These are phyloP conservation scores for Phlegmacium glaucopus DNA, from an alignment of 768 basidiomycete species.

Conservation along the genomic window DNA sequence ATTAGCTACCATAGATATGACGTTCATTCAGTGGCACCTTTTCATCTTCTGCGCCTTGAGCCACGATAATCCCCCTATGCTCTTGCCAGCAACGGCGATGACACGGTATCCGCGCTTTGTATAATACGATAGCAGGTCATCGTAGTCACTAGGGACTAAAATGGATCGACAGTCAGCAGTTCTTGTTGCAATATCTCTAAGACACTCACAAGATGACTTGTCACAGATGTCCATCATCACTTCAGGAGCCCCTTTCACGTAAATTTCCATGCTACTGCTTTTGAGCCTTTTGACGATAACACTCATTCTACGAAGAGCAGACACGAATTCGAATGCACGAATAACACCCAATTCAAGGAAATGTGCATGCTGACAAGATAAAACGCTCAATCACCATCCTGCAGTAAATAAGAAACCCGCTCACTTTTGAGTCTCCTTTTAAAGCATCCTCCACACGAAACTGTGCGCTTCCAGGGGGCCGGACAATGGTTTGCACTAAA, in stretches of 20 bases:
- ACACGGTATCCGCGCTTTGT: conserved; percentile 96
- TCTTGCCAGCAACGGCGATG: conserved; percentile 97
- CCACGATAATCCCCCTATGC: conserved; percentile 91
- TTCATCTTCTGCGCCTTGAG: conserved; percentile 96
- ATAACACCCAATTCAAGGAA: conserved; percentile 97
- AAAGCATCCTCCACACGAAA: conserved; percentile 94
- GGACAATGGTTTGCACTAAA: conserved; percentile 93
- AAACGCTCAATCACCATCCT: neutral
- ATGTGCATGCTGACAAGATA: conserved; percentile 80
- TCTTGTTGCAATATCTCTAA: conserved; percentile 1
- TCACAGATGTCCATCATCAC: conserved; percentile 97
- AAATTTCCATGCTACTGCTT: conserved; percentile 94
- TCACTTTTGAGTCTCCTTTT: conserved; percentile 75
- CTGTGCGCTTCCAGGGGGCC: conserved; percentile 89
- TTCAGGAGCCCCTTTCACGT: conserved; percentile 99
- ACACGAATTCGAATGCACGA: conserved; percentile 94
- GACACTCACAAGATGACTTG: conserved; percentile 75
- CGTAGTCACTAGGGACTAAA: conserved; percentile 92
- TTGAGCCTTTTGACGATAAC: conserved; percentile 95
- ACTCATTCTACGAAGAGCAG: conserved; percentile 91
- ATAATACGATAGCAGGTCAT: conserved; percentile 94
- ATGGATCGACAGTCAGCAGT: neutral
- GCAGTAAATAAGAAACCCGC: conserved; percentile 7
- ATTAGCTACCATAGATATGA: neutral
- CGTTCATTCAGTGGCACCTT: conserved; percentile 46